Evolutionary conservation across 805 yeast genomes (phyloP), one percentile per base, ranked within the genome.

Genomic region (Candida khao-thaluensis): DNA sequence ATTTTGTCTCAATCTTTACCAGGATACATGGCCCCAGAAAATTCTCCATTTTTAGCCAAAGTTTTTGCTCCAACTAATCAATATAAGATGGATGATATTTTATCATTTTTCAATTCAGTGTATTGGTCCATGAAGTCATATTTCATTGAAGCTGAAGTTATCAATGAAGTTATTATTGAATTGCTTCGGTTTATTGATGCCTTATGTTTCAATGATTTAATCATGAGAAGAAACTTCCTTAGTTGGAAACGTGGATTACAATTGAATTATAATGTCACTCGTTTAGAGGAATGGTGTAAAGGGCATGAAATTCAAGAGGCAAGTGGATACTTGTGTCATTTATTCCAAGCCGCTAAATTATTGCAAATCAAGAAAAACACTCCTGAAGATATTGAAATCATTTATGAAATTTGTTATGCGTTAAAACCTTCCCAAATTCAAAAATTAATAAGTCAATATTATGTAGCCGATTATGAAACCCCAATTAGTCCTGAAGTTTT

Each of bases 191-290:
- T 84, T 60, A 88, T 95, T 42, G 96, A 93, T 62, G 93, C 95
- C 12, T 78, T 81, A 48, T 88, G 98, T 66, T 93, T 93, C 74
- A 93, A 93, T 60, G 98, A 93, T 60, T 71, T 93, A 65, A 80
- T 95, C 35, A 85, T 90, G 95, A 82, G 96, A 69, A 79, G 96
- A 63, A 84, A 82, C 66, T 95, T 91, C 67, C 69, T 91, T 57
- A 84, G 96, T 8, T 93, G 99, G 99, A 93, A 91, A 69, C 83
- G 99, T 59, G 98, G 98, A 34, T 75, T 93, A 51, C 99, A 93
- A 66, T 80, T 93, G 65, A 93, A 89, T 61, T 93, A 93, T 68
- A 93, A 93, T 62, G 95, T 90, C 39, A 93, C 99, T 3, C 79
- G 98, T 55, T 75, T 93, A 53, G 97, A 89, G 62, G 99, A 93